These are phyloP conservation scores for Solanum ossicruentum DNA, from an alignment of 257 asterid species.

Conservation along the genomic window DNA sequence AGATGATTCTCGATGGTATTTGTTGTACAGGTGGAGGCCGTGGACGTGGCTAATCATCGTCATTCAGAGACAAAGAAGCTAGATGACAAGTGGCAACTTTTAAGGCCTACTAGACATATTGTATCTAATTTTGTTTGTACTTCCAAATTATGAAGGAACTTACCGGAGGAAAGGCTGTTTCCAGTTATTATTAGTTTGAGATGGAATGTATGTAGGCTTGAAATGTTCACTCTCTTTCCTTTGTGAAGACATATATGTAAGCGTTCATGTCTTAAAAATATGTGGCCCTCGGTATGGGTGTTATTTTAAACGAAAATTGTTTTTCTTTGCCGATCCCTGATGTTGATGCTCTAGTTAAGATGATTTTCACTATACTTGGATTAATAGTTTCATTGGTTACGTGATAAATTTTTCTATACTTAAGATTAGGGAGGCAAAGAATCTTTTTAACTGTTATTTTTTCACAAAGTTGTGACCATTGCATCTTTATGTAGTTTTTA, in stretches of 20 bases:
- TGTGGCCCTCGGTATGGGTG: background rate
- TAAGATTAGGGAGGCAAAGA: background rate
- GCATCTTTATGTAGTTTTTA: background rate
- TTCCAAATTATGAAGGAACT: background rate
- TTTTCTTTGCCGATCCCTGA: background rate
- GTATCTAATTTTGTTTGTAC: background rate
- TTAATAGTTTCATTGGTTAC: too few species aligned
- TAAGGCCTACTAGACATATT: conserved; percentile 1
- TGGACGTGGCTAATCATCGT: conserved; percentile 25
- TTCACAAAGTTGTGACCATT: background rate
- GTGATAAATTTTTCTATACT: background rate
- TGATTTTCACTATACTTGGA: background rate
- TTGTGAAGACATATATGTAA: background rate
- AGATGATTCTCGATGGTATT: background rate
- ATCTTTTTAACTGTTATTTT: background rate
- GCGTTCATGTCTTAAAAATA: background rate
- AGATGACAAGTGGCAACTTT: conserved; percentile 6
- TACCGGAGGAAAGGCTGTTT: background rate
- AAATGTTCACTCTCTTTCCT: background rate
- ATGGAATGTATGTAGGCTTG: background rate
- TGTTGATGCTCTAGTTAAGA: background rate
- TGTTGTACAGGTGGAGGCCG: conserved; percentile 28
- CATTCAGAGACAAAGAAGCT: background rate
- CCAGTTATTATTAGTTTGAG: background rate
- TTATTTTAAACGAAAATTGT: background rate